These are phyloP conservation scores for Schwanniomyces etchellsii DNA, from an alignment of 1,139 yeast species.

Conservation along the genomic window DNA sequence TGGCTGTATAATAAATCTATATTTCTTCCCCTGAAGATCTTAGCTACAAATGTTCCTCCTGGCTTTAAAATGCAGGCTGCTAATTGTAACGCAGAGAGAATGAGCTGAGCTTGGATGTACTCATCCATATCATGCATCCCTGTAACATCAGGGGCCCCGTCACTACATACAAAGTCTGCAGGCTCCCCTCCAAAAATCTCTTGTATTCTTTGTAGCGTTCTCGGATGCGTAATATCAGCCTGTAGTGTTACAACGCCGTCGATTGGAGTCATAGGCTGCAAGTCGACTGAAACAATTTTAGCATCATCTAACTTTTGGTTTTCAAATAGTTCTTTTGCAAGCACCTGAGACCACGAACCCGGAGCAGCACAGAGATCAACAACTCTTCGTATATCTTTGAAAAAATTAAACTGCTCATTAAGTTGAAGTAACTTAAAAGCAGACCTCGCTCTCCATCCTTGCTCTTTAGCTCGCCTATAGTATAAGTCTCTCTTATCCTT, in stretches of 20 bases:
- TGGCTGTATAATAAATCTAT: constrained; percentile 89
- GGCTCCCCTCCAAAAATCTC: constrained; percentile 83
- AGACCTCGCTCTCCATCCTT: constrained; percentile 95
- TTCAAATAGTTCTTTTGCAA: constrained; percentile 61
- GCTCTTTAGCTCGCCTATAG: constrained; percentile 89
- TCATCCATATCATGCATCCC: constrained; percentile 96
- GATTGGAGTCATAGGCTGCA: constrained; percentile 96
- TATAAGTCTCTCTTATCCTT: constrained; percentile 93
- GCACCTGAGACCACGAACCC: constrained; percentile 97
- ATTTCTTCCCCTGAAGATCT: constrained; percentile 92
- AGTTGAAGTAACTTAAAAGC: constrained; percentile 89
- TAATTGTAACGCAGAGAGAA: constrained; percentile 82
- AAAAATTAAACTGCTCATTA: constrained; percentile 81
- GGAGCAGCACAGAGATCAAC: constrained; percentile 99
- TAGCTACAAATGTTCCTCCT: constrained; percentile 93
- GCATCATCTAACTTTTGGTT: constrained; percentile 38
- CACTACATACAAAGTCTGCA: constrained; percentile 94
- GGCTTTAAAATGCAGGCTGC: constrained; percentile 83
- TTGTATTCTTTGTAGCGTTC: constrained; percentile 68
- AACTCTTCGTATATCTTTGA: constrained; percentile 70
- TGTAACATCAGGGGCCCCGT: constrained; percentile 98
- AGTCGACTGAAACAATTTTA: constrained; percentile 87
- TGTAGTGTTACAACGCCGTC: constrained; percentile 83
- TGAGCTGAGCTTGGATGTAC: constrained; percentile 90
- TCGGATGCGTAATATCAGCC: constrained; percentile 96